These are phyloP conservation scores for Pseudodiploospora longispora DNA, from an alignment of 2,329 filamentous ascomycete genomes.

Conservation along the genomic window DNA sequence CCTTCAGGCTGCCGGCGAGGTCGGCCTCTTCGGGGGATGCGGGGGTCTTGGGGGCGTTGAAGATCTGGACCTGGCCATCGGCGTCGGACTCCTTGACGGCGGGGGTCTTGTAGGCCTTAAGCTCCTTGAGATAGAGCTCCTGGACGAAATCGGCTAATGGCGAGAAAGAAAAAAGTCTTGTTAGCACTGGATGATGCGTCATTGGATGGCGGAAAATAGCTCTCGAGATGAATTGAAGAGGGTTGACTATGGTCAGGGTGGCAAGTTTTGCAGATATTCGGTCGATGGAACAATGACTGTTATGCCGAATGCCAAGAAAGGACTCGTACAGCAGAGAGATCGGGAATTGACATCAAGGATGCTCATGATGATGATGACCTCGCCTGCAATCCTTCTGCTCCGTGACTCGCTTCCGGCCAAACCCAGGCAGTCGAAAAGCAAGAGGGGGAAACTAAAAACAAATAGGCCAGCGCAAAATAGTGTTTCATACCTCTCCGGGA, in stretches of 20 bases:
- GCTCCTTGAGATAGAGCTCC: conserved; percentile 93
- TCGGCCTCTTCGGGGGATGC: conserved; percentile 88
- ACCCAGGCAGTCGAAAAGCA: not conserved
- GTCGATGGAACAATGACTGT: too few relatives aligned
- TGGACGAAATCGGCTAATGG: conserved; percentile 85
- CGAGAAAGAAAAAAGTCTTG: conserved; percentile 4
- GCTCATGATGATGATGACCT: not conserved
- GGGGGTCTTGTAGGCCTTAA: conserved; percentile 88
- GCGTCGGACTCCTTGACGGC: conserved; percentile 78
- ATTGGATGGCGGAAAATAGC: not conserved
- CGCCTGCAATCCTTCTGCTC: not conserved
- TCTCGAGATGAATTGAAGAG: not conserved
- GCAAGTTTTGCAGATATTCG: too few relatives aligned
- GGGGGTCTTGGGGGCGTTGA: conserved; percentile 71
- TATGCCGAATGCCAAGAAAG: too few relatives aligned
- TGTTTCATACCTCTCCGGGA: conserved; percentile 51
- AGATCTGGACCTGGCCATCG: conserved; percentile 86
- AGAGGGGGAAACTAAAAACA: not conserved
- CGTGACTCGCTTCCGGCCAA: too few relatives aligned
- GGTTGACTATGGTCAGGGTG: too few relatives aligned
- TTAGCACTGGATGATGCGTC: conserved; percentile 14
- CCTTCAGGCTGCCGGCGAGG: conserved; percentile 82
- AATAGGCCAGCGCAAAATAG: not conserved
- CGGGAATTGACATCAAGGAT: too few relatives aligned
- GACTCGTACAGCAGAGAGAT: too few relatives aligned